These are phyloP conservation scores for Globisporangium recalcitrans DNA, from an alignment of 352 stramenopile species.

Conservation along the genomic window DNA sequence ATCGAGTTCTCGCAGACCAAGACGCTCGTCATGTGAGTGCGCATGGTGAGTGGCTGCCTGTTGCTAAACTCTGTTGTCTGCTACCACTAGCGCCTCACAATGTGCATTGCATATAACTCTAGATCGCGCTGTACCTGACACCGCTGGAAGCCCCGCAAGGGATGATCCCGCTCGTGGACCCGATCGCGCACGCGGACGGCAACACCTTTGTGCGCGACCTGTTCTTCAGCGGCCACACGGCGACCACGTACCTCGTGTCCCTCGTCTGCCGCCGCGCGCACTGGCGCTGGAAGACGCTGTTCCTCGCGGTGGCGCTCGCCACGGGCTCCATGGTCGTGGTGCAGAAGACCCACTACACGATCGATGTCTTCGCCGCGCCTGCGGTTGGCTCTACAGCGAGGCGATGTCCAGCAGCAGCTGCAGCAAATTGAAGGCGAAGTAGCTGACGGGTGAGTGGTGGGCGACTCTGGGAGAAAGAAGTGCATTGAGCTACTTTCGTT, in stretches of 20 bases:
- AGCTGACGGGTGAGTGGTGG: too few species aligned
- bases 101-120: not conserved
- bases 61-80: not conserved
- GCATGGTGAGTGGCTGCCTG: slow-evolving; percentile 32
- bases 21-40: slow-evolving; percentile 28
- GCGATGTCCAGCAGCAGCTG: not conserved
- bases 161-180: slow-evolving; percentile 26
- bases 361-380: slow-evolving; percentile 27
- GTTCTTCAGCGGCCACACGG: slow-evolving; percentile 38
- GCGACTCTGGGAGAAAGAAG: too few species aligned
- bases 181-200: slow-evolving; percentile 25
- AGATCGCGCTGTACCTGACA: slow-evolving; percentile 29
- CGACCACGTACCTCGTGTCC: slow-evolving; percentile 29
- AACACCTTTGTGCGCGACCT: slow-evolving; percentile 27
- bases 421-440: slow-evolving; percentile 8
- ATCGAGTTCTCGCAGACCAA: slow-evolving; percentile 30
- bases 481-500: not conserved
- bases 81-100: not conserved
- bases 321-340: slow-evolving; percentile 27
- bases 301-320: slow-evolving; percentile 18
- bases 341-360: slow-evolving; percentile 34
- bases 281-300: slow-evolving; percentile 21
- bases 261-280: slow-evolving; percentile 24
- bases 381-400: slow-evolving; percentile 3
- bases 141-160: slow-evolving; percentile 24